Evolutionary conservation across 495 filamentous ascomycete species (phyloP), one percentile per base, ranked within the genome.

Genomic region (Sporormia fimetaria): DNA sequence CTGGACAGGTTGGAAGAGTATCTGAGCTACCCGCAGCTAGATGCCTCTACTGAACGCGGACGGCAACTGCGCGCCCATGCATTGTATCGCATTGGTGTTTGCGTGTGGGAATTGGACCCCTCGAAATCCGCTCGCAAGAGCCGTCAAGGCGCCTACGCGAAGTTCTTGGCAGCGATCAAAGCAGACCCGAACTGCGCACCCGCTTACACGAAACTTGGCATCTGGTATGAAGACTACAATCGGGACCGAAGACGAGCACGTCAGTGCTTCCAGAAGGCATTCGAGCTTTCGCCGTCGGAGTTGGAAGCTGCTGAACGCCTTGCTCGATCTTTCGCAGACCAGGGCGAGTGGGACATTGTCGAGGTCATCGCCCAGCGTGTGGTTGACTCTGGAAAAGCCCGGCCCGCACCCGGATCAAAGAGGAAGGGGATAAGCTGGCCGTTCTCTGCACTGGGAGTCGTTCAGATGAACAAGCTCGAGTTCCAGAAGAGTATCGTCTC

Each of bases 341-440:
- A 83, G 39, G 74, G 81, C 14, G 90, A 96, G 50, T 99, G 90
- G 90, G 92, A 96, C 39, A 73, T 92, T 20, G 90, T 99, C 1
- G 90, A 96, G 62, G 76, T 84, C 6, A 75, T 96, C 21, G 80
- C 90, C 9, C 85, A 88, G 57, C 74, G 90, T 36, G 87, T 94
- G 0, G 77, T 94, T 1, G 86, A 95, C 39, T 94, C 88, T 3
- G 92, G 92, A 40, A 87, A 83, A 55, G 80, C 83, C 31, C 80
- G 79, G 53, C 82, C 87, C 28, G 73, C 87, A 8, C 90, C 92
- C 15, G 90, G 90, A 4, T 92, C 86, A 6, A 93, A 88, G 63
- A 87, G 80, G 53, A 87, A 80, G 57, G 84, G 81, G 3, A 73
- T 87, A 44, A 95, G 90, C 63, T 99, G 90, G 90, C 90, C 90